These are phyloP conservation scores for Oidium heveae DNA, from an alignment of 2,329 filamentous ascomycete genomes.

Conservation along the genomic window DNA sequence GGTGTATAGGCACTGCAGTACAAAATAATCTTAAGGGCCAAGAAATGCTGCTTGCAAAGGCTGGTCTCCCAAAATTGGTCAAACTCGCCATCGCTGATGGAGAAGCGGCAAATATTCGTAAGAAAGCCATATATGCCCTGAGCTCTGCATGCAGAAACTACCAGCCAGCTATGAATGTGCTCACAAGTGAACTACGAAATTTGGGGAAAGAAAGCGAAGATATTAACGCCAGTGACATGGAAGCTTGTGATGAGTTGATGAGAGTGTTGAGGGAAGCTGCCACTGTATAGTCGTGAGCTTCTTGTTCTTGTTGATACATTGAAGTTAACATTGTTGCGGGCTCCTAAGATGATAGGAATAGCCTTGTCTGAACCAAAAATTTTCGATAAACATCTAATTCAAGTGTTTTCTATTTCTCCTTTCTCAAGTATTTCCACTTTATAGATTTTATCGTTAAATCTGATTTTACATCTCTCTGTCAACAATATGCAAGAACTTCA, in stretches of 20 bases:
- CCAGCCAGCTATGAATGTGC: constrained; percentile 51
- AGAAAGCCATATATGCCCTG: constrained; percentile 75
- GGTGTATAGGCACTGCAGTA: constrained; percentile 82
- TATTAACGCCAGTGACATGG: constrained; percentile 72
- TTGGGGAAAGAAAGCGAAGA: constrained; percentile 23
- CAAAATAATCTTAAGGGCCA: constrained; percentile 84
- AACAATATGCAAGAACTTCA: too few species aligned
- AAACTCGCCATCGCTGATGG: constrained; percentile 34
- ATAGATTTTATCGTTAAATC: too few species aligned
- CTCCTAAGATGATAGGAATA: too few species aligned
- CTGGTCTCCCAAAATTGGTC: constrained; percentile 46
- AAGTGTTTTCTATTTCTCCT: too few species aligned
- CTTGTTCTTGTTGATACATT: background rate
- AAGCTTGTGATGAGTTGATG: constrained; percentile 54
- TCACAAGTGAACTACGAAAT: constrained; percentile 35
- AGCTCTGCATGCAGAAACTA: constrained; percentile 74
- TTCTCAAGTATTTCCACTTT: too few species aligned
- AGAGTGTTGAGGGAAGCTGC: constrained; percentile 30
- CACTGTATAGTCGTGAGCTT: background rate
- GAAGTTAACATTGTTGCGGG: too few species aligned
- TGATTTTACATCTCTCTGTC: too few species aligned
- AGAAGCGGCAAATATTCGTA: constrained; percentile 37
- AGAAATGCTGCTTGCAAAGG: constrained; percentile 36
- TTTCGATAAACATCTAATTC: too few species aligned
- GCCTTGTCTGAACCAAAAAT: too few species aligned